Evolutionary conservation across 108 stramenopile species (phyloP).

Genomic region (Cyclotella baltica): DNA sequence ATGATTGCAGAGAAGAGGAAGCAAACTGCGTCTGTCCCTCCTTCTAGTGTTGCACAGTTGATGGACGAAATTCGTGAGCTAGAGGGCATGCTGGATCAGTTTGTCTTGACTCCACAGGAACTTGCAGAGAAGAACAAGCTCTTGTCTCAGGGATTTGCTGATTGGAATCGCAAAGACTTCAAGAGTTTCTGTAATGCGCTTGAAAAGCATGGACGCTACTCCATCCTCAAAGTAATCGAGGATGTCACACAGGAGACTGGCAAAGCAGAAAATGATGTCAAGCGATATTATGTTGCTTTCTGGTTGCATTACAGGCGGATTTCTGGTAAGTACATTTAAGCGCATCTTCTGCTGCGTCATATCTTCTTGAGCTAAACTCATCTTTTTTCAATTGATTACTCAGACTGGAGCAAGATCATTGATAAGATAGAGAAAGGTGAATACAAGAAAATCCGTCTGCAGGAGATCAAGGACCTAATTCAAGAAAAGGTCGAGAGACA

Average conservation of each 20-base stretch:
- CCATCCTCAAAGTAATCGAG: constrained; percentile 70
- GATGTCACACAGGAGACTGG: constrained; percentile 89
- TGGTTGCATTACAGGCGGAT: constrained; percentile 89
- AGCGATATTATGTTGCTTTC: constrained; percentile 91
- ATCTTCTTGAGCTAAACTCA: background rate
- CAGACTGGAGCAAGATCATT: constrained; percentile 86
- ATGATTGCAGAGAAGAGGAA: constrained; percentile 76
- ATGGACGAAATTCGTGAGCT: constrained; percentile 65
- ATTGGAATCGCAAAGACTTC: constrained; percentile 94
- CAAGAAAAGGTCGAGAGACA: constrained; percentile 96
- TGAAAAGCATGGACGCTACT: constrained; percentile 94
- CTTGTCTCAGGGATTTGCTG: constrained; percentile 90
- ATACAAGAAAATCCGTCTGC: constrained; percentile 83
- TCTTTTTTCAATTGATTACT: background rate
- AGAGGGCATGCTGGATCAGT: constrained; percentile 65
- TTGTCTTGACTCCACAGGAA: constrained; percentile 65
- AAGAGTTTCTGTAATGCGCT: constrained; percentile 85
- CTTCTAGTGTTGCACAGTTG: constrained; percentile 32
- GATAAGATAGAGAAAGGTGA: constrained; percentile 93
- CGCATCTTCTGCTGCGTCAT: background rate
- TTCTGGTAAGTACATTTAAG: constrained; percentile 15
- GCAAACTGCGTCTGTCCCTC: constrained; percentile 55
- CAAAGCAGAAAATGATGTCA: constrained; percentile 87
- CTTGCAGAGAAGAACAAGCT: constrained; percentile 69
- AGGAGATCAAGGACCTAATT: constrained; percentile 93